A percentile compares a stretch with the other conserved stretches of the same genome.
phyloP scores from a whole-genome alignment of 352 stramenopile genomes.

The Thraustochytrium sp. region DNA sequence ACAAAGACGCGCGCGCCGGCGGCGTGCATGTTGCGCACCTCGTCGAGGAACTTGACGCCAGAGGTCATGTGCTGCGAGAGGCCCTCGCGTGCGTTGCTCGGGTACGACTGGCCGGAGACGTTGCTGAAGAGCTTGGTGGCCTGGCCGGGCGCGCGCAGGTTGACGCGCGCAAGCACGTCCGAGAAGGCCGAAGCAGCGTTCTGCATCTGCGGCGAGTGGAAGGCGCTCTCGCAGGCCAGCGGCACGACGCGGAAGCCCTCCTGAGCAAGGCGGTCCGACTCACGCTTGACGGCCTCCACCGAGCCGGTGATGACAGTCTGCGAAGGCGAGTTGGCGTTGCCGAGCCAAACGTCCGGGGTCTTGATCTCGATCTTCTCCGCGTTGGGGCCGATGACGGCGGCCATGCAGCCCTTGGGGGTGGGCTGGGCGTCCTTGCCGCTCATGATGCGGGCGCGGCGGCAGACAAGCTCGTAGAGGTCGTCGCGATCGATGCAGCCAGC shows the following conservation, averaged over 20 bases:
- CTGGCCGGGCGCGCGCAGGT: neutral
- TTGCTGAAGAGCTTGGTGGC: slow-evolving; percentile 34
- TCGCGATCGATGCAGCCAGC: neutral
- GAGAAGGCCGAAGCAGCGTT: neutral
- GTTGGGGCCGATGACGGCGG: slow-evolving; percentile 5
- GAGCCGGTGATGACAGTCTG: slow-evolving; percentile 31
- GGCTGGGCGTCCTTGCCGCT: neutral
- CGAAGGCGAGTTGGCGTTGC: slow-evolving; percentile 34
- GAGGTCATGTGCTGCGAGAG: slow-evolving; percentile 24
- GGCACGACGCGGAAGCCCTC: slow-evolving; percentile 24
- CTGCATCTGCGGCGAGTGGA: slow-evolving; percentile 35
- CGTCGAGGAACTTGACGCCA: slow-evolving; percentile 27
- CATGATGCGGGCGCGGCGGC: slow-evolving; percentile 18
- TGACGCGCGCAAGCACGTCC: neutral
- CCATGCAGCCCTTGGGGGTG: slow-evolving; percentile 13
- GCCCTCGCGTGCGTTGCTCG: neutral
- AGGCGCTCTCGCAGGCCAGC: slow-evolving; percentile 3
- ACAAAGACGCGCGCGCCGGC: slow-evolving; percentile 33
- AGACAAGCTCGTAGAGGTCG: slow-evolving; percentile 19
- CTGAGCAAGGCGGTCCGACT: neutral
- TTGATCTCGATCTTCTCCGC: slow-evolving; percentile 19
- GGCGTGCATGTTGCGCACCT: slow-evolving; percentile 28
- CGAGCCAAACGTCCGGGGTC: neutral
- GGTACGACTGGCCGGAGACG: slow-evolving; percentile 19
- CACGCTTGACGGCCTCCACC: neutral